phyloP scores from a whole-genome alignment of 805 yeast species.

The Blastobotrys peoriensis region DNA sequence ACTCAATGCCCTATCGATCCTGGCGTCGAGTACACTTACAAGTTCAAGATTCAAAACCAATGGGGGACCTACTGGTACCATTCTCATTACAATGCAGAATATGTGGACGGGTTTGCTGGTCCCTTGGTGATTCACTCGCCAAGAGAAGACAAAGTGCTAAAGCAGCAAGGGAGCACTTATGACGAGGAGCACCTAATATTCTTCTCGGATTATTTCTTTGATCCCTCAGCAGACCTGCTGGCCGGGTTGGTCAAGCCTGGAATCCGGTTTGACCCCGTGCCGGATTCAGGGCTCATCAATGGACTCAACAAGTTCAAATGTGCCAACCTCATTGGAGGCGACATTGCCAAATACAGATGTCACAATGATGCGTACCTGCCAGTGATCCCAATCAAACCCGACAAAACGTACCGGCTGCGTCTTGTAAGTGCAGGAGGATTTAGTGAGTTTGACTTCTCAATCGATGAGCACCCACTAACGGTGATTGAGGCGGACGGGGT shows the following conservation, averaged over 20 bases:
- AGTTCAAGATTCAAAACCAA: conserved; percentile 75
- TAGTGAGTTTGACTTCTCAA: conserved; percentile 77
- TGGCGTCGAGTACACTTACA: conserved; percentile 64
- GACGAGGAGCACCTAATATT: conserved; percentile 43
- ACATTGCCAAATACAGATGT: conserved; percentile 79
- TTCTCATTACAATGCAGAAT: conserved; percentile 81
- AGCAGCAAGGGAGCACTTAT: conserved; percentile 49
- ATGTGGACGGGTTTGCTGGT: conserved; percentile 69
- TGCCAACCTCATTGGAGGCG: conserved; percentile 95
- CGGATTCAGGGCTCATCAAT: conserved; percentile 38
- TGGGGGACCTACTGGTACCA: conserved; percentile 97
- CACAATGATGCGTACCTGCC: conserved; percentile 73
- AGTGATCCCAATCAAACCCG: conserved; percentile 42
- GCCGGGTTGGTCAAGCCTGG: conserved; percentile 35
- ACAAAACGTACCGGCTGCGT: conserved; percentile 73
- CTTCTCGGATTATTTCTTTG: conserved; percentile 49
- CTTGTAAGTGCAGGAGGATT: conserved; percentile 82
- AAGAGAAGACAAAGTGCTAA: conserved; percentile 27
- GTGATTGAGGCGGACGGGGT: conserved; percentile 89
- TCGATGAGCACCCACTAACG: conserved; percentile 79
- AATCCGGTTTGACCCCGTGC: conserved; percentile 35
- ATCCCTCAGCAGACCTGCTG: conserved; percentile 35
- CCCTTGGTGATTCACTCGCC: conserved; percentile 56
- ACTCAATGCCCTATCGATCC: conserved; percentile 87
- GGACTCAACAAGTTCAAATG: conserved; percentile 32